Evolutionary conservation across 2,329 filamentous ascomycete genomes (phyloP), one percentile per base, ranked within the genome.

Genomic region (Ceratocystis colombiana): DNA sequence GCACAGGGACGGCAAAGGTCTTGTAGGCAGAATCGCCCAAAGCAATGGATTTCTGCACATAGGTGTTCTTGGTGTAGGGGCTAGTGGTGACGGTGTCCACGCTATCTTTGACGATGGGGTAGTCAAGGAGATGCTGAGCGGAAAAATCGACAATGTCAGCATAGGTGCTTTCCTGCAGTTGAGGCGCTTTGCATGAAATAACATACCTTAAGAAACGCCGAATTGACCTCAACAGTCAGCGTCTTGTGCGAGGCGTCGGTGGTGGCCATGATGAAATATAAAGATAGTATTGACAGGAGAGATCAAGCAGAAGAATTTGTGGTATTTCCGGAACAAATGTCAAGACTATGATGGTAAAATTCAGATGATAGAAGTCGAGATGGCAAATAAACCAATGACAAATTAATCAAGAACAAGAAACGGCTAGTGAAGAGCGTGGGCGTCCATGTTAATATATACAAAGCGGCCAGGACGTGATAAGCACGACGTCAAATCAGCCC

Each of bases 11-110:
- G 74, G 88, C 87, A 72, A 96, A 82, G 70, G 83, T 85, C 73
- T 85, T 79, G 80, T 92, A 96, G 72, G 87, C 86, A 68, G 85
- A 83, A 73, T 88, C 84, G 75, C 87, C 84, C 69, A 94, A 77
- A 72, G 88, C 81, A 74, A 96, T 79, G 55, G 90, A 92, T 78
- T 87, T 91, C 75, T 90, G 87, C 73, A 89, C 92, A 74, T 89
- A 87, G 63, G 89, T 87, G 78, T 93, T 90, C 73, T 83, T 79
- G 77, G 91, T 89, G 82, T 95, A 87, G 73, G 84, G 86, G 68
- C 84, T 79, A 37, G 62, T 62, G 57, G 66, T 62, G 45, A 67
- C 66, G 46, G 66, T 67, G 20, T 67, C 62, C 76, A 96, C 84
- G 72, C 86, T 79, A 76, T 96, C 90, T 73, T 84, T 84, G 73